Evolutionary conservation across 2,329 filamentous ascomycete species (phyloP), one percentile per base, ranked within the genome.

Genomic region (Curvularia sp.): DNA sequence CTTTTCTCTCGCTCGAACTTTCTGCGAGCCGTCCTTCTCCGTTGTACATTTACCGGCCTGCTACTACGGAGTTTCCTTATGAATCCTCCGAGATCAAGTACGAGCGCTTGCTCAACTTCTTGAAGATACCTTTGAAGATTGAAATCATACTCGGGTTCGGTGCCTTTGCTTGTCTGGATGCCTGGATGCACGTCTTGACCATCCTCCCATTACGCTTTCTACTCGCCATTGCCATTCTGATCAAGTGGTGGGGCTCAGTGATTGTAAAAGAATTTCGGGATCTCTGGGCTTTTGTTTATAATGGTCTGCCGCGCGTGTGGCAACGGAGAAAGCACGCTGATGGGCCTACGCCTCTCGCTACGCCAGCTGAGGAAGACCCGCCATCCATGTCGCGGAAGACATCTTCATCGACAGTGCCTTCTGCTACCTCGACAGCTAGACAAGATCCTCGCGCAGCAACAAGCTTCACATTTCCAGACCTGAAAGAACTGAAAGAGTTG

Each of bases 181-280:
- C 94, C 1, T 99, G 94, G 93, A 85, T 99, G 1, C 95, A 97
- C 78, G 96, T 92, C 0, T 96, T 99, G 69, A 99, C 95, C 0
- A 97, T 99, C 44, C 81, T 99, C 0, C 95, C 95, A 0, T 84
- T 99, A 58, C 86, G 95, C 2, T 98, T 99, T 68, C 76, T 90
- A 53, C 90, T 93, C 58, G 94, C 95, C 0, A 70, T 94, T 0
- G 87, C 86, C 20, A 88, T 98, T 2, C 79, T 99, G 26, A 76
- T 87, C 9, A 85, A 86, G 60, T 98, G 93, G 84, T 96, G 92
- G 91, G 83, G 78, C 2, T 86, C 89, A 33, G 86, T 93, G 22
- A 66, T 94, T 1, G 82, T 83, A 4, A 90, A 89, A 63, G 94
- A 98, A 75, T 81, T 83, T 1, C 83, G 82, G 3, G 95, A 89